Evolutionary conservation across 129 eudicot species (phyloP), one percentile per base, ranked within the genome.

Genomic region (Solidago caesia): DNA sequence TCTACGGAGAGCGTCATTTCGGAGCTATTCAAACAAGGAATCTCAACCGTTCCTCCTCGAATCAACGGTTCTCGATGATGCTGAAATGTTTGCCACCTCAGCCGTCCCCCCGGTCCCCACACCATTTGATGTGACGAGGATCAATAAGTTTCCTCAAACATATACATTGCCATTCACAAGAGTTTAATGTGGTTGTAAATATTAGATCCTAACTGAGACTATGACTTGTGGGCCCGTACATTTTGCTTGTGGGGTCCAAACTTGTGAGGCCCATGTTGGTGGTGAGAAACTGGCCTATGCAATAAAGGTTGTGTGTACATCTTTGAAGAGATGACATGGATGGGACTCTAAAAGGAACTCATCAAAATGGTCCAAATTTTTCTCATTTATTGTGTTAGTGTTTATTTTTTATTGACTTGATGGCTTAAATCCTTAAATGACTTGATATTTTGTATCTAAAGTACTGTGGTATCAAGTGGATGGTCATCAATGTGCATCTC

Each of bases 1-100:
- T 90, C 96, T 33, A 90, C 89, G 0, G 94, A 90, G 33, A 84
- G 89, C 60, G 96, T 90, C 63, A 83, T 90, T n/a, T 73, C 68
- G 3, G 96, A 87, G 79, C 96, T 90, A 21, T 84, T 86, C 39
- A 85, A 67, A 77, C 91, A 90, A 82, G 96, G 96, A 59, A 90
- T 88, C 84, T 80, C 89, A 48, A 64, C 84, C 70, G 69, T 85
- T 61, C 93, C 91, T 64, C 87, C 86, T 49, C 75, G 41, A 70
- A 74, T 59, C 79, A 73, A 70, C 73, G 82, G 49, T 85, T 59
- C 78, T 60, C 84, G 43, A 78, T 65, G 33, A 68, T 60, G 74
- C 85, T 84, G 82, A 87, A 71, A 21, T 66, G 75, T 48, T 13
- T 25, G 64, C 70, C 76, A 61, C 64, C 77, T 65, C 84, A 42